Base-by-base conservation (phyloP, 176 grass and related monocot species). In the Rhynchospora breviuscula region DNA sequence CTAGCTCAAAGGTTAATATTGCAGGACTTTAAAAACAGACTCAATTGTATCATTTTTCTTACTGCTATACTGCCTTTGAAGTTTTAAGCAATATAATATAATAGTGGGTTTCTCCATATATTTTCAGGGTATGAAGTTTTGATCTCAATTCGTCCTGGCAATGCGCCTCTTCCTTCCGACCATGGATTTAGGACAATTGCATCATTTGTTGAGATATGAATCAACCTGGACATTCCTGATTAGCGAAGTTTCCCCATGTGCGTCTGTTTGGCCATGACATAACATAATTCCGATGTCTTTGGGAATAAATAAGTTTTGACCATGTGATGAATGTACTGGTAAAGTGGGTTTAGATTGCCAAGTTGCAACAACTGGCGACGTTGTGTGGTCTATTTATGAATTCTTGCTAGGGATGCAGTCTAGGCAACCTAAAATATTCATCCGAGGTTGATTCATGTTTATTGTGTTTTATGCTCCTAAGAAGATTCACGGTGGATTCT, bases 61-160 rank as follows among this genome's bases (percentile, higher is more conserved):
- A 53, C 67, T 86, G 13, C 57, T 45, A 47, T 33, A 29, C 43
- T 44, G 19, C 65, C 26, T 85, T 67, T 13, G 72, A 67, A 77
- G 25, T 65, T n/a, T 35, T 70, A 58, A 40, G 49, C 29, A 29
- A 29, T 29, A 29, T 29, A 17, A 61, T 57, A 54, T 83, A 43
- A 84, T 57, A 46, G 46, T 29, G 18, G 58, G 44, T 58, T 67
- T 45, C 23, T 61, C 21, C 13, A 31, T 61, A 54, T 71, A 21
- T 71, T 81, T 83, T 29, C 70, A 91, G 89, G 89, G 44, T 79
- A 85, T 49, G 68, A 88, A 83, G 89, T 85, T 59, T 2, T 87
- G 62, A 82, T 90, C 63, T 81, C 89, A 6, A 59, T 90, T 51
- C 85, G 89, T 56, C 82, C 82, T 13, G 89, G 85, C 75, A 91